phyloP scores from a whole-genome alignment of 2,329 filamentous ascomycete species.

The Fusarium sp. region DNA sequence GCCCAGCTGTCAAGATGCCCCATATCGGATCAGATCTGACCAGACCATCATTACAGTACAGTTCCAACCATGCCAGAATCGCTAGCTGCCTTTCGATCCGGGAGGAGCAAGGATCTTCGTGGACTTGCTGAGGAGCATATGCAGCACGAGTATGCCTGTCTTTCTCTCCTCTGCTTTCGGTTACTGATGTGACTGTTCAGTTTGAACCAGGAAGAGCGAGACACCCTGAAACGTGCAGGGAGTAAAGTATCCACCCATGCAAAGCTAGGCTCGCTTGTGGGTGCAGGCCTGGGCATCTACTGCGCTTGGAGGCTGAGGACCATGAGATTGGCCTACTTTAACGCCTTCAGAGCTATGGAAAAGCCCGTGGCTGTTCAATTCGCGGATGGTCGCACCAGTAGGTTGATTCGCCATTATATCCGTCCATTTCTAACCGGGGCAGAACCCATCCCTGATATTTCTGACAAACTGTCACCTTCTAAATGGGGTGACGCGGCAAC shows the following conservation, averaged over 20 bases:
- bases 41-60: neutral
- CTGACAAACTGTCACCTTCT: neutral
- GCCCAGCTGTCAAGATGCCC: neutral
- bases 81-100: neutral
- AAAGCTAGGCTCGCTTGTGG: neutral
- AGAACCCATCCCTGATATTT: slow-evolving; percentile 7
- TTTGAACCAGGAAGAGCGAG: neutral
- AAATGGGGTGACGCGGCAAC: slow-evolving; percentile 6
- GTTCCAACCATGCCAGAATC: neutral
- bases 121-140: slow-evolving; percentile 4
- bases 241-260: neutral
- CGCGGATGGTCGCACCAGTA: slow-evolving; percentile 1
- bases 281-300: neutral
- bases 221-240: neutral
- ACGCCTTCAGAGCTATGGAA: slow-evolving; percentile 2
- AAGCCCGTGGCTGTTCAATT: slow-evolving; percentile 1
- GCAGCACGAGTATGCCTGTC: neutral
- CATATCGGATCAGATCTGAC: neutral
- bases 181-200: neutral
- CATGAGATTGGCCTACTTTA: slow-evolving; percentile 14
- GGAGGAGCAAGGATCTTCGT: neutral
- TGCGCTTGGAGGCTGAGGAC: neutral
- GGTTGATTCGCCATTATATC: fast-evolving
- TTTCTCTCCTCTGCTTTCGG: too few relatives aligned
- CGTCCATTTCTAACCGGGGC: neutral